Conservation (phyloP, 2,329 filamentous ascomycete species). For the Fusarium graminum region DNA sequence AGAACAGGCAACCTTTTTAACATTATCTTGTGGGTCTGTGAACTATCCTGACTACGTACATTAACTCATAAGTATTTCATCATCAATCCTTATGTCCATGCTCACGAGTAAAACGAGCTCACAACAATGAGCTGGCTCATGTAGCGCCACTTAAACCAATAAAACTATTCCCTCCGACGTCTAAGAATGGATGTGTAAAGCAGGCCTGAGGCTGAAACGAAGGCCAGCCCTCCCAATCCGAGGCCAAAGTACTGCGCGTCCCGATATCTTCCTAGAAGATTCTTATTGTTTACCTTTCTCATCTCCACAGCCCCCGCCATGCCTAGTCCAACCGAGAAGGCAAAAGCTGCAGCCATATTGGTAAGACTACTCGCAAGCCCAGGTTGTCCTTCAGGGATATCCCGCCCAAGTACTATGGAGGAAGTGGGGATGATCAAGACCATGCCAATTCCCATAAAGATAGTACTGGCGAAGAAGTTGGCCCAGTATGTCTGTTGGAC, state of each 20-base stretch:
- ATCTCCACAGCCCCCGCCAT: slow-evolving; percentile 47
- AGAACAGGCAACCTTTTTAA: slow-evolving; percentile 41
- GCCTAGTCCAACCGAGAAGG: slow-evolving; percentile 45
- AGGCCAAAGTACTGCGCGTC: slow-evolving; percentile 47
- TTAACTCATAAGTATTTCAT: not conserved
- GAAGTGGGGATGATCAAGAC: slow-evolving; percentile 43
- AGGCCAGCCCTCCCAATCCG: slow-evolving; percentile 40
- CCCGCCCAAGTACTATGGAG: slow-evolving; percentile 36
- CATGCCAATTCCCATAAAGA: slow-evolving; percentile 46
- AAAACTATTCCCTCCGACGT: slow-evolving; percentile 32
- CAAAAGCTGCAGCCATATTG: slow-evolving; percentile 34
- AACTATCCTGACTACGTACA: slow-evolving; percentile 2
- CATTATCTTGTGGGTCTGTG: slow-evolving; percentile 18
- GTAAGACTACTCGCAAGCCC: slow-evolving; percentile 42
- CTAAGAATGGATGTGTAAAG: slow-evolving; percentile 35
- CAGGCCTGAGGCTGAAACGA: slow-evolving; percentile 40
- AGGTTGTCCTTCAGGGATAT: slow-evolving; percentile 44
- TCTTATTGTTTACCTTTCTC: slow-evolving; percentile 20
- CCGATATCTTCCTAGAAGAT: slow-evolving; percentile 38
- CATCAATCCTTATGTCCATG: slow-evolving; percentile 11
- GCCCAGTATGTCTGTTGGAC: slow-evolving; percentile 45
- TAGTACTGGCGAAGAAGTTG: slow-evolving; percentile 45
- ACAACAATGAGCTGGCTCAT: not conserved
- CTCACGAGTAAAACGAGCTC: slow-evolving; percentile 32
- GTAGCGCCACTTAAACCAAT: slow-evolving; percentile 13